Base-by-base conservation (phyloP, 1,284 basidiomycete genomes). In the Earliella scabrosa region DNA sequence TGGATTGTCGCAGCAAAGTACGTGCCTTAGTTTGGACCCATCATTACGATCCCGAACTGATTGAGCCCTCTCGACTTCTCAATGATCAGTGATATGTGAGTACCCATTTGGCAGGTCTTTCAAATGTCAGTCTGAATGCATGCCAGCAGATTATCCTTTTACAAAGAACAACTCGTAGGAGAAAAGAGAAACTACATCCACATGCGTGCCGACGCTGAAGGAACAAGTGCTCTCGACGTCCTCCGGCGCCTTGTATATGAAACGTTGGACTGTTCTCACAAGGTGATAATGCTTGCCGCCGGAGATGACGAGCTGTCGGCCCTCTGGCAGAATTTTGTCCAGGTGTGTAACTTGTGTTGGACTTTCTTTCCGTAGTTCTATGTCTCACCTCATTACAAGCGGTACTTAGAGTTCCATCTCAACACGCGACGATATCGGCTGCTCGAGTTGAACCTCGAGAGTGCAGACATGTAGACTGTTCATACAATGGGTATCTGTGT, bases 1-100 rank as follows among this genome's bases (percentile, higher is more conserved):
- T 61, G 60, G 60, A 52, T 57, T 20, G 54, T 56, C 1, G 56
- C 56, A 6, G 41, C 51, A 8, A 61, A 61, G 60, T 61, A 36
- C 21, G 60, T 61, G 8, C n/a, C n/a, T n/a, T n/a, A n/a, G n/a
- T n/a, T n/a, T n/a, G n/a, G n/a, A n/a, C n/a, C n/a, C n/a, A n/a
- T n/a, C n/a, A n/a, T n/a, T n/a, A n/a, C n/a, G n/a, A n/a, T n/a
- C n/a, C n/a, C n/a, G n/a, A n/a, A 48, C 39, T 36, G 45, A 26
- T 21, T 29, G 18, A 8, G 10, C 36, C 36, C 14, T 43, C 29
- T 31, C n/a, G 29, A 9, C 20, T 3, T 8, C 10, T 18, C 26
- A 7, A 7, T 27, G 4, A 14, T 27, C 31, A 54, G 56, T 24
- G 52, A 51, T 44, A 54, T 54, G 56, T 48, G 16, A 14, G 52